Percentiles rank a stretch among this genome's conserved stretches.
Conservation (phyloP, 2,329 filamentous ascomycete genomes). For the Fusarium goolgardi region DNA sequence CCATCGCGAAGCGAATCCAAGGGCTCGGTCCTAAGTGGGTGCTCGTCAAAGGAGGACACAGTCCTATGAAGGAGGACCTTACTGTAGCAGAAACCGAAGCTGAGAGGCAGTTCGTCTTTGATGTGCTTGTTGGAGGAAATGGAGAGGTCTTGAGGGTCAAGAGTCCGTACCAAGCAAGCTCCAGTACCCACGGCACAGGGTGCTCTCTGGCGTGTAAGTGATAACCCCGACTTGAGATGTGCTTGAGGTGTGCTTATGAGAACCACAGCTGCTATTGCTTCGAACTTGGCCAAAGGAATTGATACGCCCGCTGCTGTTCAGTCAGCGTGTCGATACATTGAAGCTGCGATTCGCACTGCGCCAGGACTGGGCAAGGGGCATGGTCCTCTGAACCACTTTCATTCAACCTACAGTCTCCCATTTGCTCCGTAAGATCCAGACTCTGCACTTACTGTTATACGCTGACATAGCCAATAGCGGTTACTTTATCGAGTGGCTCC, state of each 20-base stretch:
- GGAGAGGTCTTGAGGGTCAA: slow-evolving; percentile 71
- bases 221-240: background rate
- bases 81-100: slow-evolving; percentile 67
- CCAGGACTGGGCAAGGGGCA: slow-evolving; percentile 72
- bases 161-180: slow-evolving; percentile 76
- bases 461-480: slow-evolving; percentile 60
- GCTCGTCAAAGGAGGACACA: slow-evolving; percentile 89
- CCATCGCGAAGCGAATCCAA: slow-evolving; percentile 73
- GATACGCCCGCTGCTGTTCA: slow-evolving; percentile 70
- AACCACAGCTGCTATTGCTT: slow-evolving; percentile 74
- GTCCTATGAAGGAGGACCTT: slow-evolving; percentile 76
- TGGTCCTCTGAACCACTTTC: slow-evolving; percentile 83
- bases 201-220: slow-evolving; percentile 88
- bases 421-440: slow-evolving; percentile 68
- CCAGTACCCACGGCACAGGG: slow-evolving; percentile 92
- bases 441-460: rapidly evolving
- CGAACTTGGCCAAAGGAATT: slow-evolving; percentile 73
- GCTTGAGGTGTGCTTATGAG: background rate
- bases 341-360: slow-evolving; percentile 75
- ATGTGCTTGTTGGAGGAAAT: slow-evolving; percentile 76
- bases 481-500: slow-evolving; percentile 84
- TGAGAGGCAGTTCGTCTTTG: slow-evolving; percentile 76
- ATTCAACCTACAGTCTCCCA: slow-evolving; percentile 74
- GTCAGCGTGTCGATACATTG: slow-evolving; percentile 76
- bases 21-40: slow-evolving; percentile 81